Conservation (phyloP, 257 asterid genomes). For the Fraxinus excelsior region DNA sequence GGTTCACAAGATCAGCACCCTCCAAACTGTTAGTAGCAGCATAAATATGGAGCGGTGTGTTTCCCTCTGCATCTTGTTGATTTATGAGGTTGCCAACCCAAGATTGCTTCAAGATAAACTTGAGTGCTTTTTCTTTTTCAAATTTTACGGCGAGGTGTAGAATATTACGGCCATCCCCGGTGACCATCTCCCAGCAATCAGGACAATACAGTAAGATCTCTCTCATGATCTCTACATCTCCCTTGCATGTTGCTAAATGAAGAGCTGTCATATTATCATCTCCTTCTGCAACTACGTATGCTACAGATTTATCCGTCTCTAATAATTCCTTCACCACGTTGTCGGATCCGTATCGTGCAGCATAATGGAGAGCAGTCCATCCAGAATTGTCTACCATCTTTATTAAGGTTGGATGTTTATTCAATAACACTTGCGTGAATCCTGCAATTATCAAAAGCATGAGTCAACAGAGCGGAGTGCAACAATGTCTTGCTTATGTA, state of each 20-base stretch:
- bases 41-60: too few species aligned
- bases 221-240: background rate
- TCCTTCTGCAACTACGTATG: background rate
- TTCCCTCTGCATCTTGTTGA: too few species aligned
- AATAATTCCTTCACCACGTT: too few species aligned
- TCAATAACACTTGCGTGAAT: background rate
- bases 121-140: too few species aligned
- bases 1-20: too few species aligned
- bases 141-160: background rate
- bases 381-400: constrained; percentile 9
- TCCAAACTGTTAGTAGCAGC: too few species aligned
- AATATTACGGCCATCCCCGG: background rate
- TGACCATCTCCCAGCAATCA: background rate
- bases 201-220: background rate
- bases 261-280: constrained; percentile 11
- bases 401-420: background rate
- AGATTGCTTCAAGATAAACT: too few species aligned
- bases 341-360: too few species aligned
- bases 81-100: too few species aligned
- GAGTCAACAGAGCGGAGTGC: background rate
- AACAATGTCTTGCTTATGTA: background rate
- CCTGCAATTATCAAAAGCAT: background rate
- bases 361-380: constrained; percentile 20
- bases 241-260: constrained; percentile 4
- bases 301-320: constrained; percentile 6